Evolutionary conservation across 148 eudicot genomes (phyloP), one percentile per base, ranked within the genome.

Genomic region (Silene uniflora): DNA sequence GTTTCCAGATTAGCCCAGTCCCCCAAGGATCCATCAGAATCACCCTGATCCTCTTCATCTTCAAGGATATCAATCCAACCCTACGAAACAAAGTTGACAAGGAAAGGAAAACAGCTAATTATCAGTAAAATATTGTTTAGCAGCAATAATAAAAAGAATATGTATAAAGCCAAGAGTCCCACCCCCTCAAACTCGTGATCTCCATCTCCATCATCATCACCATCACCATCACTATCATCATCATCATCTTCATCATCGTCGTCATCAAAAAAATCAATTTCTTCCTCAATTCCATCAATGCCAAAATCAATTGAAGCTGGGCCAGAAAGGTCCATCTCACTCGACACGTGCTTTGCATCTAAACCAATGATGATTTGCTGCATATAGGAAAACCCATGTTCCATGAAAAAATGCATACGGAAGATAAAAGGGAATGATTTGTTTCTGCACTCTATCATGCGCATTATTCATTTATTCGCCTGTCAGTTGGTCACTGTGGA

Each of bases 1-100:
- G 98, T 94, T 74, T 94, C 97, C 84, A 94, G 78, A 75, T 91
- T 91, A 64, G 97, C 98, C 98, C 98, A 94, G 81, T 91, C 97
- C 71, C 96, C 96, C 42, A 86, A 71, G 64, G 98, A 88, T 74
- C 86, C 93, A 84, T 89, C 90, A 79, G 89, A 85, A 76, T 91
- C 95, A 73, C 72, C 93, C 58, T 82, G 77, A 66, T 85, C 88
- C 46, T 85, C 93, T 49, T 85, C 97, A 74, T 87, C 88, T 27
- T 88, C 98, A 82, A 89, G 86, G 81, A 85, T 75, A 73, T 88
- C 76, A 82, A 89, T 91, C 98, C 97, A 91, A 10, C 89, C 97
- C 98, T 94, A 77, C 68, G 84, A 23, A 79, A 24, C 76, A 74
- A n/a, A 52, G 70, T n/a, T 21, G 62, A 59, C 73, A 44, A 39